Base-by-base conservation (phyloP, 331 rosid genomes). In the Ulmus americana region DNA sequence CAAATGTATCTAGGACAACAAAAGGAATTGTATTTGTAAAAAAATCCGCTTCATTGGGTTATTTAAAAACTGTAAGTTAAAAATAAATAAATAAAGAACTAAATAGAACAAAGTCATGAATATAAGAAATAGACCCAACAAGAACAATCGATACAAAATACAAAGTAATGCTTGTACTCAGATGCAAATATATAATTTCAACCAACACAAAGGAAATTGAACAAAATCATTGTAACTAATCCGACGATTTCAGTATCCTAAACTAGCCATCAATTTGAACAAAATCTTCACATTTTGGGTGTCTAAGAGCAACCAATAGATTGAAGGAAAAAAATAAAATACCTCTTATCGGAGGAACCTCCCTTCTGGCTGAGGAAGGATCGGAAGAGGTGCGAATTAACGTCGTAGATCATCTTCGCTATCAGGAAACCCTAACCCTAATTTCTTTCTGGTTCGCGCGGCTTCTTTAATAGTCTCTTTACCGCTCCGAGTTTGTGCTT, bases 321-420 rank as follows among this genome's bases (percentile, higher is more conserved):
- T 6, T 12, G 0, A 54, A 46, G 67, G 48, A 9, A 52, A 42
- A 12, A 35, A 54, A 53, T 3, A 5, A 8, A 39, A 16, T 15
- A 86, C 97, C 96, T 91, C 82, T 85, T 84, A n/a, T 88, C 95
- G 43, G 92, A 88, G 53, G 96, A 74, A 14, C 95, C 95, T 22
- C 97, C 96, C 80, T 88, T 88, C 86, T 91, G 94, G 78, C 94
- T 88, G 70, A 91, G 97, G 86, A 88, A 85, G 69, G 96, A 91
- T 59, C 97, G 92, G 84, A 91, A 88, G 9, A 88, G 90, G 0
- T 87, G 90, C 18, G 95, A 88, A 78, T 88, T 91, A 46, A 85
- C 95, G 80, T 86, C 96, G 89, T 88, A 91, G 60, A 88, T 88
- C 96, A 88, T 86, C 39, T 76, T 72, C 6, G 48, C 75, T 65